These are phyloP conservation scores for Suhomyces sp. DNA, from an alignment of 805 yeast genomes.

Conservation along the genomic window DNA sequence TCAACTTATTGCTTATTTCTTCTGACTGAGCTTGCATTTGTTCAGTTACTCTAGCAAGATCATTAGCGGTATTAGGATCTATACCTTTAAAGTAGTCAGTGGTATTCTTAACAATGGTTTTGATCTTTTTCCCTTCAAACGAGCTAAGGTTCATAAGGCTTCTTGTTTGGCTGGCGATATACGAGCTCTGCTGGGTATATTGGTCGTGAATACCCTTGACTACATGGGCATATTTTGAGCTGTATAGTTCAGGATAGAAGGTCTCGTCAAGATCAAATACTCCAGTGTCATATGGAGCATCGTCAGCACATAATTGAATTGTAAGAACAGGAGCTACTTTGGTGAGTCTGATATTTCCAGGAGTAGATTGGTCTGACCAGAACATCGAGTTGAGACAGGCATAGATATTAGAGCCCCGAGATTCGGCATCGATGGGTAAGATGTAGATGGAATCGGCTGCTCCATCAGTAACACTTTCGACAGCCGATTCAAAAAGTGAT, in stretches of 20 bases:
- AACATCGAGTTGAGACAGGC: slow-evolving; percentile 34
- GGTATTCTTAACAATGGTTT: slow-evolving; percentile 22
- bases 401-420: slow-evolving; percentile 23
- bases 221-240: slow-evolving; percentile 18
- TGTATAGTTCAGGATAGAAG: slow-evolving; percentile 36
- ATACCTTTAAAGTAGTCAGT: slow-evolving; percentile 14
- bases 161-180: slow-evolving; percentile 9
- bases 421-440: slow-evolving; percentile 33
- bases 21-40: slow-evolving; percentile 16
- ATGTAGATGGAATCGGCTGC: slow-evolving; percentile 22
- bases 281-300: slow-evolving; percentile 10
- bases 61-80: slow-evolving; percentile 13
- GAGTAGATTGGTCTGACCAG: slow-evolving; percentile 31
- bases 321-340: slow-evolving; percentile 31
- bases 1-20: slow-evolving; percentile 17
- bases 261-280: slow-evolving; percentile 26
- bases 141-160: slow-evolving; percentile 31
- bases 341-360: slow-evolving; percentile 28
- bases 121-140: slow-evolving; percentile 40
- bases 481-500: slow-evolving; percentile 23
- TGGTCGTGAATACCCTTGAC: slow-evolving; percentile 18
- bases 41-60: slow-evolving; percentile 15
- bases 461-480: slow-evolving; percentile 27
- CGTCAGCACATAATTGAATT: slow-evolving; percentile 27
- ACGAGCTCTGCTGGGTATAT: not conserved